Evolutionary conservation across 2,329 filamentous ascomycete species (phyloP).

Genomic region (Aspergillus thermomutatus): DNA sequence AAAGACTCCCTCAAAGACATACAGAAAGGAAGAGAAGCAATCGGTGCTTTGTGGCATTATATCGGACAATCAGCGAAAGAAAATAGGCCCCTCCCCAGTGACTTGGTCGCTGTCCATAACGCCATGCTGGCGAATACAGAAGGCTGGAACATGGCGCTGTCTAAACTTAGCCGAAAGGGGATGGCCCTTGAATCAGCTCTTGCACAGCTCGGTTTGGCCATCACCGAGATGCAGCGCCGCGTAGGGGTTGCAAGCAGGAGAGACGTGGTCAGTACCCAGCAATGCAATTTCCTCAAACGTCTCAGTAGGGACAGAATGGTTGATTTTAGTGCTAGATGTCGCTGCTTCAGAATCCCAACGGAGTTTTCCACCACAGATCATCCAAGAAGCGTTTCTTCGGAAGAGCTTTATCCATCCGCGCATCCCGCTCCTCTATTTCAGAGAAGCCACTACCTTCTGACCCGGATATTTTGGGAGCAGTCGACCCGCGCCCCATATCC

Average conservation of each 20-base stretch:
- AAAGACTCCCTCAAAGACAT: conserved; percentile 77
- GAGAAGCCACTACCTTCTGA: conserved; percentile 33
- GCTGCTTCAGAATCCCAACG: conserved; percentile 12
- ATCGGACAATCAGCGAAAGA: conserved; percentile 63
- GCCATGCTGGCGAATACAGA: conserved; percentile 93
- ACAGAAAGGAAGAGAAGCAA: conserved; percentile 71
- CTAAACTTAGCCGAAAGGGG: conserved; percentile 70
- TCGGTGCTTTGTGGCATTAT: conserved; percentile 73
- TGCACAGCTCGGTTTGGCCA: conserved; percentile 69
- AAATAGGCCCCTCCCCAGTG: conserved; percentile 55
- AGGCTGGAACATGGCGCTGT: conserved; percentile 80
- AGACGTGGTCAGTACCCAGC: conserved; percentile 56
- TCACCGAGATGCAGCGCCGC: conserved; percentile 80
- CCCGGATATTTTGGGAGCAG: conserved; percentile 13
- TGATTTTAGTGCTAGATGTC: conserved; percentile 19
- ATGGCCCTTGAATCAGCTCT: conserved; percentile 67
- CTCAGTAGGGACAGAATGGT: background rate
- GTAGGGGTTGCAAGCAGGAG: conserved; percentile 79
- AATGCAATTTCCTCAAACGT: background rate
- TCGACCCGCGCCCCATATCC: conserved; percentile 8
- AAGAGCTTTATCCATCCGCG: conserved; percentile 9
- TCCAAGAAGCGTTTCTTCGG: conserved; percentile 24
- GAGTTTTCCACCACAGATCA: conserved; percentile 16
- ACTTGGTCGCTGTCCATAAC: conserved; percentile 70
- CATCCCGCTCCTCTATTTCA: conserved; percentile 2